Evolutionary conservation across 2,329 filamentous ascomycete species (phyloP).

Genomic region (Colletotrichum liriopes): DNA sequence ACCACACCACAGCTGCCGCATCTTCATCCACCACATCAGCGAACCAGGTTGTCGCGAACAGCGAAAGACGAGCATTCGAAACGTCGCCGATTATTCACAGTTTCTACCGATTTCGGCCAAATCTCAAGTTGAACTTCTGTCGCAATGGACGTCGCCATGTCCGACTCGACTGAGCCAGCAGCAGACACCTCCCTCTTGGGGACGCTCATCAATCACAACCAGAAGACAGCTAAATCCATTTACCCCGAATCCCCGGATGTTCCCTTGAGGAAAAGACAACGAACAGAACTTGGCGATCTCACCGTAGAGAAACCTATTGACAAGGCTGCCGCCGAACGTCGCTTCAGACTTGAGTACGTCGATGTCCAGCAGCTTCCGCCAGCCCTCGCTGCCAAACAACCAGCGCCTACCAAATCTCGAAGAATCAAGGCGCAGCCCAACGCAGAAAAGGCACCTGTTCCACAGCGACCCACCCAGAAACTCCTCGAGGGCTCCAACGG

Average conservation of each 20-base stretch:
- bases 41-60: neutral
- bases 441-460: slow-evolving; percentile 68
- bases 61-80: too few species aligned
- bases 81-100: neutral
- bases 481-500: slow-evolving; percentile 53
- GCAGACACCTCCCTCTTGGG: slow-evolving; percentile 51
- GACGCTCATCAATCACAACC: slow-evolving; percentile 58
- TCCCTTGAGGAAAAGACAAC: slow-evolving; percentile 54
- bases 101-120: neutral
- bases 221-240: slow-evolving; percentile 57
- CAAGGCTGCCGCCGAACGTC: slow-evolving; percentile 53
- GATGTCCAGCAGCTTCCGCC: slow-evolving; percentile 84
- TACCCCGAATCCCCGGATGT: slow-evolving; percentile 52
- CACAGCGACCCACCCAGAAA: slow-evolving; percentile 48
- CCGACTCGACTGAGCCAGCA: slow-evolving; percentile 44
- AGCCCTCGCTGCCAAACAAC: slow-evolving; percentile 84
- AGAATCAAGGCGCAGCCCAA: slow-evolving; percentile 48
- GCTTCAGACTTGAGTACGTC: slow-evolving; percentile 83
- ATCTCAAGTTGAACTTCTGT: neutral
- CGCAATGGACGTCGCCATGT: slow-evolving; percentile 51
- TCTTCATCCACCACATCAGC: neutral
- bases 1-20: neutral
- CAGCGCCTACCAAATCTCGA: slow-evolving; percentile 56
- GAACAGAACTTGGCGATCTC: slow-evolving; percentile 37
- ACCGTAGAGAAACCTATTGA: slow-evolving; percentile 1